These are phyloP conservation scores for Fusarium sp. DNA, from an alignment of 2,329 filamentous ascomycete genomes.

Conservation along the genomic window DNA sequence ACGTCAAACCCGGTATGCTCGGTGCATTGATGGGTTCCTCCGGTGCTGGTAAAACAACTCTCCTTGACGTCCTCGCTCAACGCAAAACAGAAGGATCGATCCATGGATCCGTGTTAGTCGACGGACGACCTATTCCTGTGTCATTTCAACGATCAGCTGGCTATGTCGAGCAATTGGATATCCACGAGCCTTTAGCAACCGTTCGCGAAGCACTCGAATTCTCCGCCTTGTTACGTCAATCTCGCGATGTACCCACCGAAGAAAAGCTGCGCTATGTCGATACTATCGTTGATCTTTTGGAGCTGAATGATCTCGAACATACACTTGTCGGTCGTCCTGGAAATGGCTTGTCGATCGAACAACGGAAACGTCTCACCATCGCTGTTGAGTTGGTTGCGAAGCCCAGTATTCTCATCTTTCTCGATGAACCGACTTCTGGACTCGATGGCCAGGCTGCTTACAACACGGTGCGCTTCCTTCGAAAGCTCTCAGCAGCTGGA, in stretches of 20 bases:
- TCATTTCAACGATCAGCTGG: constrained; percentile 84
- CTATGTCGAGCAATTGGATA: constrained; percentile 84
- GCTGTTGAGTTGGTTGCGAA: constrained; percentile 71
- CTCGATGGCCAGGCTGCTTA: constrained; percentile 76
- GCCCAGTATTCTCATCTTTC: constrained; percentile 68
- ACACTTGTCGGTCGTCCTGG: constrained; percentile 64
- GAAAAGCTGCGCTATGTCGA: constrained; percentile 83
- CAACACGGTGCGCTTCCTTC: constrained; percentile 72
- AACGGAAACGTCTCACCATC: constrained; percentile 67
- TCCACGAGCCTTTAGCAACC: constrained; percentile 78
- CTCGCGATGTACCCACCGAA: constrained; percentile 67
- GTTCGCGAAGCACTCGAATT: constrained; percentile 82
- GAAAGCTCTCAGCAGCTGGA: constrained; percentile 74
- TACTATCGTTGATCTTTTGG: constrained; percentile 76
- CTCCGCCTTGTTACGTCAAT: constrained; percentile 78
- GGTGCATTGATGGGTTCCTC: constrained; percentile 84
- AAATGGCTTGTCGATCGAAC: constrained; percentile 62
- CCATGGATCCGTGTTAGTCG: constrained; percentile 78
- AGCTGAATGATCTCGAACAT: constrained; percentile 60
- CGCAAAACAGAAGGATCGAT: constrained; percentile 83
- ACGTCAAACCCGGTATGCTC: constrained; percentile 82
- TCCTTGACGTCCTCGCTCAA: constrained; percentile 84
- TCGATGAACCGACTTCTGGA: constrained; percentile 72
- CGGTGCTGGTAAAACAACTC: constrained; percentile 86
- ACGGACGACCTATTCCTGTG: constrained; percentile 75